These are phyloP conservation scores for Alternaria sp. DNA, from an alignment of 2,329 filamentous ascomycete genomes.

Conservation along the genomic window DNA sequence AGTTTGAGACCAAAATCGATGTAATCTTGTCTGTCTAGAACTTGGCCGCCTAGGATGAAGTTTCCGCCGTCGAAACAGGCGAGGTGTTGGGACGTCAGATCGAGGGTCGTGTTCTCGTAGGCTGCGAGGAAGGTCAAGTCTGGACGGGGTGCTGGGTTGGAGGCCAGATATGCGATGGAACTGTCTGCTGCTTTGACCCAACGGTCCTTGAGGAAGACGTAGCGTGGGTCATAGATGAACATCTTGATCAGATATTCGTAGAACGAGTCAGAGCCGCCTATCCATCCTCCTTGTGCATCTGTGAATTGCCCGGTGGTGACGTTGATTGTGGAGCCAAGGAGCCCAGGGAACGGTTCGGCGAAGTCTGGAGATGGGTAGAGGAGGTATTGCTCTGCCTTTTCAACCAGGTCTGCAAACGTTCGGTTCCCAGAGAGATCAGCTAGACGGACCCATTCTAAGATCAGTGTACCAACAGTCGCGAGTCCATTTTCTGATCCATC, in stretches of 20 bases:
- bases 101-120: conserved; percentile 58
- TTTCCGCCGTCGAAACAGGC: conserved; percentile 87
- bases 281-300: conserved; percentile 76
- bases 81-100: conserved; percentile 59
- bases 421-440: conserved; percentile 75
- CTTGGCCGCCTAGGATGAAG: conserved; percentile 81
- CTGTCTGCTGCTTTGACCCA: conserved; percentile 81
- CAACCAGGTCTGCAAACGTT: conserved; percentile 71
- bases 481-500: conserved; percentile 70
- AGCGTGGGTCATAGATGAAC: conserved; percentile 81
- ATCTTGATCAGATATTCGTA: conserved; percentile 95
- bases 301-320: conserved; percentile 71
- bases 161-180: conserved; percentile 74
- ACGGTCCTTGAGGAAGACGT: conserved; percentile 70
- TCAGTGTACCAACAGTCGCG: conserved; percentile 78
- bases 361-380: conserved; percentile 69
- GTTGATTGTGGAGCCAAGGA: conserved; percentile 74
- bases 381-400: conserved; percentile 74
- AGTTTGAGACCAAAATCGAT: conserved; percentile 77
- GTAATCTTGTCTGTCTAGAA: conserved; percentile 71
- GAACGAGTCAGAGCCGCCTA: conserved; percentile 78
- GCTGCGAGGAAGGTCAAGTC: conserved; percentile 76
- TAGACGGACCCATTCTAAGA: conserved; percentile 84
- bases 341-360: conserved; percentile 77
- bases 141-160: conserved; percentile 69